Base-by-base conservation (phyloP, 164 flowering plant genomes). In the Berberis vulgaris region DNA sequence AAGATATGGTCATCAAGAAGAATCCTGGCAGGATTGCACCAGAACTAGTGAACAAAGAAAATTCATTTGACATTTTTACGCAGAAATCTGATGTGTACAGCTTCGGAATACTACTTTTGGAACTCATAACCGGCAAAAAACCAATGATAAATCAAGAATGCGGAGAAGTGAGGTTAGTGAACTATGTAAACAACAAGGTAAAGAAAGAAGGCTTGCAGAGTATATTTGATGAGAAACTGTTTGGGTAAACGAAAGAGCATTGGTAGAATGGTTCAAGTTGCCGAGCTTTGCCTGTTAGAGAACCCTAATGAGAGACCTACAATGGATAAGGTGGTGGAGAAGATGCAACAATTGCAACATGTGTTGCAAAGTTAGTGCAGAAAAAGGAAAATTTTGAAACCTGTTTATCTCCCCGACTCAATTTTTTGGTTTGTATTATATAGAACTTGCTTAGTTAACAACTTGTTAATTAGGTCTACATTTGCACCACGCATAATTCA, bases 1-100 rank as follows among this genome's bases (percentile, higher is more conserved):
- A 12, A 52, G 13, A 52, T 7, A 26, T 52, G 54, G 4, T 52
- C n/a, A 52, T 52, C 38, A 52, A 52, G n/a, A 52, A 26, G 54
- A 52, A 52, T 52, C 54, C 54, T 9, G 54, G 54, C 11, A 52
- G 54, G 8, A 26, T 52, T 52, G 54, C 54, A 52, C 54, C 54
- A 4, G 54, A 52, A 52, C 11, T 52, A 52, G 2, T 52, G 10
- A 26, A 52, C 54, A 10, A 12, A 1, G 11, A 7, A 52, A 52
- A 9, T 1, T 52, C n/a, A 9, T 52, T 26, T 52, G 54, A 52
- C n/a, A 10, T 52, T 10, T 52, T 52, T 10, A 52, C 54, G 4
- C 54, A 52, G n/a, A 52, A 52, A 26, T 52, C 54, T 7, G 54
- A 52, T 11, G 54, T 52, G 11, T 52, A 52, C 54, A 52, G 54